These are phyloP conservation scores for Tetrahymena malaccensis DNA, from an alignment of 73 alveolate species.

Conservation along the genomic window DNA sequence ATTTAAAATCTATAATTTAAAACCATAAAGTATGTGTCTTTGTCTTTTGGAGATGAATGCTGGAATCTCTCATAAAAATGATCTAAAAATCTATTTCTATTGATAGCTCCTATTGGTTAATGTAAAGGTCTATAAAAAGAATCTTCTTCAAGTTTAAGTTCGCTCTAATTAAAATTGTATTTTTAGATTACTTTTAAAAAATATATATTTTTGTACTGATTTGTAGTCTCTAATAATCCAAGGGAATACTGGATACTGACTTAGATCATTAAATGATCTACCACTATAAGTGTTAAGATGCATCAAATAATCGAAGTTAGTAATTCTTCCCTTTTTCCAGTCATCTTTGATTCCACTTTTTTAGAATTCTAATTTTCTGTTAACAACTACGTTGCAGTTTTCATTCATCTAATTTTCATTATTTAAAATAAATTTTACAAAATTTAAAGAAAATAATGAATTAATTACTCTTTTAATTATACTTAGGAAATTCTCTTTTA, in stretches of 20 bases:
- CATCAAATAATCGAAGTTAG: constrained; percentile 55
- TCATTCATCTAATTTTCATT: background rate
- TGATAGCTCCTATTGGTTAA: constrained; percentile 83
- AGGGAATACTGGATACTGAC: constrained; percentile 96
- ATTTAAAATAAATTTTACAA: background rate
- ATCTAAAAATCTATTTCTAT: constrained; percentile 21
- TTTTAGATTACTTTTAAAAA: background rate
- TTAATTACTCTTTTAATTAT: background rate
- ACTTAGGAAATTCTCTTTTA: background rate
- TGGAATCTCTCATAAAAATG: constrained; percentile 24
- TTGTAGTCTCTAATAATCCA: constrained; percentile 83
- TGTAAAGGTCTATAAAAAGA: constrained; percentile 63
- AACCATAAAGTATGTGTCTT: constrained; percentile 20
- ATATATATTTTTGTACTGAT: background rate
- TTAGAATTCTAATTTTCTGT: constrained; percentile 52
- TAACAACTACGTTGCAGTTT: background rate
- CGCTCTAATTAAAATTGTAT: background rate
- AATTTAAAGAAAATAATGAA: background rate
- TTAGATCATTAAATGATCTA: constrained; percentile 56
- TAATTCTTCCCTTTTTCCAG: constrained; percentile 68
- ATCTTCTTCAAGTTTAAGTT: constrained; percentile 51
- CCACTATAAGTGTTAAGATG: constrained; percentile 73
- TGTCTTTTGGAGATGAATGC: constrained; percentile 21
- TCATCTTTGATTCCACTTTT: constrained; percentile 67
- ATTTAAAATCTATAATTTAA: background rate